phyloP scores from a whole-genome alignment of 352 stramenopile genomes.

The Phytophthora ramorum region DNA sequence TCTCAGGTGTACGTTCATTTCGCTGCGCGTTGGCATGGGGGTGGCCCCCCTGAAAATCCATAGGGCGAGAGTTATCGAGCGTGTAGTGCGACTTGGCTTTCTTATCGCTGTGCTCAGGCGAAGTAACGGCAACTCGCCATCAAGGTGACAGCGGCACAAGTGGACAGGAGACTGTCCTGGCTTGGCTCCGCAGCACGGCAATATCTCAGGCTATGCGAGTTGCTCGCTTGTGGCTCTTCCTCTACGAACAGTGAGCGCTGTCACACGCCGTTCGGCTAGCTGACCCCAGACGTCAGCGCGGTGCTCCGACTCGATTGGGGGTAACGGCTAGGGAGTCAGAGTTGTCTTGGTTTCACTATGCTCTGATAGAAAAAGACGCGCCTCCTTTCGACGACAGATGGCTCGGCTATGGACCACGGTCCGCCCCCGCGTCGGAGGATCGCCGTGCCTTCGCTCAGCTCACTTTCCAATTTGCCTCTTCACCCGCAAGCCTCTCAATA shows the following conservation, averaged over 20 bases:
- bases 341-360: conserved; percentile 36
- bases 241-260: conserved; percentile 39
- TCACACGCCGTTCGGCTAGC: conserved; percentile 40
- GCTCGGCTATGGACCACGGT: conserved; percentile 12
- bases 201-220: conserved; percentile 28
- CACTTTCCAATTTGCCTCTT: conserved; percentile 29
- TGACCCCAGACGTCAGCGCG: conserved; percentile 29
- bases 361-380: conserved; percentile 2
- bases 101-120: conserved; percentile 2
- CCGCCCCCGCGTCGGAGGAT: conserved; percentile 15
- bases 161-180: conserved; percentile 29
- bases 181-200: conserved; percentile 12
- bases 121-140: conserved; percentile 28
- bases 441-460: conserved; percentile 13
- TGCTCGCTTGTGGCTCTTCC: conserved; percentile 15
- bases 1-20: conserved; percentile 29
- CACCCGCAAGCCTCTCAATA: conserved; percentile 8
- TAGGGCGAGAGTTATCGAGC: too few species aligned
- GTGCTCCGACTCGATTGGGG: conserved; percentile 27
- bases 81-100: conserved; percentile 6
- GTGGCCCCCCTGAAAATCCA: conserved; percentile 14
- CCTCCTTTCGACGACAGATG: conserved; percentile 12
- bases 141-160: conserved; percentile 25
- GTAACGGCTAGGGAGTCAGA: conserved; percentile 27
- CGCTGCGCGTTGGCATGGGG: conserved; percentile 20